Evolutionary conservation across 2,329 filamentous ascomycete species (phyloP), one percentile per base, ranked within the genome.

Genomic region (Sclerotinia sclerotiorum): DNA sequence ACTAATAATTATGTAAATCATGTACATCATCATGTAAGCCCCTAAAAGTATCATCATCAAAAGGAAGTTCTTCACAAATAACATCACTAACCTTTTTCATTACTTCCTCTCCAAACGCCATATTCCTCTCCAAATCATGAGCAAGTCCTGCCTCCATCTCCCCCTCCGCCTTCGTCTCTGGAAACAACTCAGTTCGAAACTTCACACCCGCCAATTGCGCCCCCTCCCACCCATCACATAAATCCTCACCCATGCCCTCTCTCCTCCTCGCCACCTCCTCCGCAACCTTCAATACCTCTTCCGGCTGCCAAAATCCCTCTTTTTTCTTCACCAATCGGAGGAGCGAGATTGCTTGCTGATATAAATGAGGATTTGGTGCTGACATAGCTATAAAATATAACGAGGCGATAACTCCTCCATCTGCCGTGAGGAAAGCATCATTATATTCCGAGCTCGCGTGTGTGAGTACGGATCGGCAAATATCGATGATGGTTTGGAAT

Each of bases 311-410:
- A 27, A 71, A 71, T 1, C 72, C 69, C 19, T 73, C 71, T 64
- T 65, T 68, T 24, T 61, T 65, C 51, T 67, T 70, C 21, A 70
- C 52, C n/a, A 27, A 51, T 32, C 56, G 49, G 1, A 73, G 65
- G 2, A 73, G 57, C 7, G 65, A 68, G 5, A 72, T 72, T 1
- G 71, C 71, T 42, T 70, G 60, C 57, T 66, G 70, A 48, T 68
- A 56, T 29, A 70, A 46, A 46, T 52, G 39, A 10, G 17, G n/a
- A n/a, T 51, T 54, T 32, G 57, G 27, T 13, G 68, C 66, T 15
- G 61, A 68, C 69, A 72, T 69, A 3, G 71, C 71, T 27, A 65
- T 65, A n/a, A 71, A 70, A n/a, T 72, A 72, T 5, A 73, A 56
- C 4, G 70, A 61, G 15, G 63, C 56, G 42, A 72, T 70, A 11